Percentiles rank a stretch among this genome's conserved stretches.
These are phyloP conservation scores for Russula vinacea DNA, from an alignment of 768 basidiomycete genomes.

Conservation along the genomic window DNA sequence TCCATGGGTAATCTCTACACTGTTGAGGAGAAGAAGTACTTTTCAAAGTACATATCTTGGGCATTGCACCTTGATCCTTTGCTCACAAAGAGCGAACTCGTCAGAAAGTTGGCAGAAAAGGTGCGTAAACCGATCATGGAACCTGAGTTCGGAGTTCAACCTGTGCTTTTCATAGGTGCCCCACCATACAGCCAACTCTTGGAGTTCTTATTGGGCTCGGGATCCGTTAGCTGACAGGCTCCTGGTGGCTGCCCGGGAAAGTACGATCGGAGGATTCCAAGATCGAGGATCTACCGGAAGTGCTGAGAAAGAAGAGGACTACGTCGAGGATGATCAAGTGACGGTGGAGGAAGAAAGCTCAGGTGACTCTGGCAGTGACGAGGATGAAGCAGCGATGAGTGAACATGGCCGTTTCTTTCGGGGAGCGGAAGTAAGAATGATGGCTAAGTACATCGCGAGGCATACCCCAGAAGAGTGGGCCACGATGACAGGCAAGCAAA, in stretches of 20 bases:
- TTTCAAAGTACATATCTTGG: conserved; percentile 65
- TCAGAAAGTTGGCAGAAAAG: conserved; percentile 55
- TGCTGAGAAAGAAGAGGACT: conserved; percentile 35
- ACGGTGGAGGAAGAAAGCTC: conserved; percentile 32
- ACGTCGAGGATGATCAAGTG: conserved; percentile 37
- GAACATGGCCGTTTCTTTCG: conserved; percentile 48
- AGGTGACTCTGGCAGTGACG: conserved; percentile 31
- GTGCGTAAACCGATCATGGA: conserved; percentile 35
- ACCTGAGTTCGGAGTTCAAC: neutral
- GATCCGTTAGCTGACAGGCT: conserved; percentile 23
- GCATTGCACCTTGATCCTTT: conserved; percentile 52
- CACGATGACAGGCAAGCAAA: conserved; percentile 41
- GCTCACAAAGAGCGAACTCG: conserved; percentile 53
- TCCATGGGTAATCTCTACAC: conserved; percentile 62
- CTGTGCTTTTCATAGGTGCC: conserved; percentile 21
- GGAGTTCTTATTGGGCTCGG: conserved; percentile 20
- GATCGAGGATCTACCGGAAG: conserved; percentile 5
- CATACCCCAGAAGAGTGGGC: conserved; percentile 44
- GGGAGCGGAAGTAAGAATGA: conserved; percentile 58
- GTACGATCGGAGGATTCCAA: neutral
- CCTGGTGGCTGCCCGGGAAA: conserved; percentile 5
- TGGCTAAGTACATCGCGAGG: conserved; percentile 55
- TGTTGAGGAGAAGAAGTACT: conserved; percentile 60
- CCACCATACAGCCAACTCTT: conserved; percentile 24
- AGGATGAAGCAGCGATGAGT: conserved; percentile 49